Evolutionary conservation across 257 asterid species (phyloP).

Genomic region (Cinchona pubescens): DNA sequence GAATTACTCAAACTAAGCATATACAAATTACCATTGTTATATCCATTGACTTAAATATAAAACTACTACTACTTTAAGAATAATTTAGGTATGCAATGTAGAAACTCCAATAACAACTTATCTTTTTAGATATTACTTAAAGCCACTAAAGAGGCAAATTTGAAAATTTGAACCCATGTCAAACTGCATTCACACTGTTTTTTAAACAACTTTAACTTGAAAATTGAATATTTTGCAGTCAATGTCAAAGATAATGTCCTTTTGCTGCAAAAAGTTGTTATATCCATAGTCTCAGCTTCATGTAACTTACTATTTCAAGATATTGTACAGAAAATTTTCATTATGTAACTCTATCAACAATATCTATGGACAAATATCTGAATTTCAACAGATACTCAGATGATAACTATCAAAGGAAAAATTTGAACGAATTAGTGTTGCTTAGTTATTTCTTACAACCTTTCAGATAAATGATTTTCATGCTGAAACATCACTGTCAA

Average conservation of each 20-base stretch:
- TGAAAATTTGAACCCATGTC: not conserved
- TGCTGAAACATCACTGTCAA: not conserved
- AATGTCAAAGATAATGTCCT: not conserved
- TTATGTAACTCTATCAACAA: not conserved
- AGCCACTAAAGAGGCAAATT: not conserved
- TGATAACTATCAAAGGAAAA: not conserved
- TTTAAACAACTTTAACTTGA: not conserved
- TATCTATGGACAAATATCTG: not conserved
- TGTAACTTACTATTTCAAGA: not conserved
- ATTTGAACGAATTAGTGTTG: not conserved
- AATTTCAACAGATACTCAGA: not conserved
- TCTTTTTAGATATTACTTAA: not conserved
- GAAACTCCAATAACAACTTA: not conserved
- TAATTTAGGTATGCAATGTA: not conserved
- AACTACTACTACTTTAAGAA: not conserved
- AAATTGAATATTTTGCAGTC: not conserved
- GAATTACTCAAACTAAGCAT: constrained; percentile 2
- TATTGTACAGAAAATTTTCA: not conserved
- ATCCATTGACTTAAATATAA: not conserved
- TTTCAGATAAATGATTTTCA: not conserved
- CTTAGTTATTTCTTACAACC: not conserved
- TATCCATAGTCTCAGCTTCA: not conserved
- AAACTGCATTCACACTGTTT: not conserved
- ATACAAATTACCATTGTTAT: not conserved
- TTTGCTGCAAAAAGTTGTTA: not conserved